These are phyloP conservation scores for Mimosa bimucronata DNA, from an alignment of 306 rosid species.

Conservation along the genomic window DNA sequence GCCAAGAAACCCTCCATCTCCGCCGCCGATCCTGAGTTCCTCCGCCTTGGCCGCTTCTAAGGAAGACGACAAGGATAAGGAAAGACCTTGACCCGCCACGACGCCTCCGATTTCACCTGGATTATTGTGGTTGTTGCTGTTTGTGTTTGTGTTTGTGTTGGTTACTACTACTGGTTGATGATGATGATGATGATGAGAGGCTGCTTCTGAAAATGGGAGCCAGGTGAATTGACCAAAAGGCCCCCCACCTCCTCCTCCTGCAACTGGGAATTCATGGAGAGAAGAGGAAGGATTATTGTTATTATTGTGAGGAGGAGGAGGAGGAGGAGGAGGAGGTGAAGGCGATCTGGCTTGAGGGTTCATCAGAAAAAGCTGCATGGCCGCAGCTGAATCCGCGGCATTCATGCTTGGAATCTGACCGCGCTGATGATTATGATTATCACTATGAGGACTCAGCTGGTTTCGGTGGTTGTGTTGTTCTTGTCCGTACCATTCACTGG, in stretches of 20 bases:
- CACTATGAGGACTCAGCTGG: too few species aligned
- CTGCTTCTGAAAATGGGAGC: slow-evolving; percentile 43
- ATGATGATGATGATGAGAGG: slow-evolving; percentile 15
- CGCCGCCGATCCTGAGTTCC: slow-evolving; percentile 57
- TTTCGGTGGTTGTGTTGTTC: slow-evolving; percentile 3
- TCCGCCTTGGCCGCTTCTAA: slow-evolving; percentile 75
- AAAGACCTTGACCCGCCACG: slow-evolving; percentile 74
- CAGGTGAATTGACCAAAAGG: slow-evolving; percentile 77
- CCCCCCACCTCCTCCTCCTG: too few species aligned
- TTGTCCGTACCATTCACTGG: slow-evolving; percentile 73
- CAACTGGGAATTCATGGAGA: slow-evolving; percentile 45
- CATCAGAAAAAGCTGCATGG: slow-evolving; percentile 97
- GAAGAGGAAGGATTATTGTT: slow-evolving; percentile 56
- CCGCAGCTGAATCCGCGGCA: slow-evolving; percentile 81
- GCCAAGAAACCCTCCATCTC: slow-evolving; percentile 41
- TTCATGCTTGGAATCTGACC: slow-evolving; percentile 66
- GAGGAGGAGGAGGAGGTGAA: slow-evolving; percentile 67
- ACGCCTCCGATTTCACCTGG: slow-evolving; percentile 42
- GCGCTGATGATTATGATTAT: background rate
- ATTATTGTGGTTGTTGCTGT: slow-evolving; percentile 37
- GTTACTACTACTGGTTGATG: slow-evolving; percentile 39
- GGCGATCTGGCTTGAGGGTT: slow-evolving; percentile 82
- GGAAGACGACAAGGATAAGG: slow-evolving; percentile 66
- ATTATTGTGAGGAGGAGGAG: slow-evolving; percentile 51
- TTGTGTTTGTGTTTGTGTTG: too few species aligned